A percentile compares a stretch with the other conserved stretches of the same genome.
Evolutionary conservation across 768 basidiomycete genomes (phyloP).

Genomic region (Trametes cingulata): DNA sequence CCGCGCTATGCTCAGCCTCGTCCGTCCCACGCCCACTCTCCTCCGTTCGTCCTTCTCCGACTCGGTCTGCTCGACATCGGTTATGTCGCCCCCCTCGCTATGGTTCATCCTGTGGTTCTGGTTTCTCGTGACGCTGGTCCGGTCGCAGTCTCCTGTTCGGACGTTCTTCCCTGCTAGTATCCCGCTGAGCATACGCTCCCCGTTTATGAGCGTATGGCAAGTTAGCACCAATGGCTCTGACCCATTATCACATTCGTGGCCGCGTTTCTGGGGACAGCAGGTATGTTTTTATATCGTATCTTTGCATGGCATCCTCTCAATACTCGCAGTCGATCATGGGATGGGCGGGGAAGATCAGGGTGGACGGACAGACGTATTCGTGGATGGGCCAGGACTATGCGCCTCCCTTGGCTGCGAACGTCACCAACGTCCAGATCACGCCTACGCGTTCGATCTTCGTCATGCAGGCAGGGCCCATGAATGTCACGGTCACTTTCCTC

Average conservation of each 20-base stretch:
- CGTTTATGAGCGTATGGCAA: conserved; percentile 29
- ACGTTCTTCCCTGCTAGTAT: conserved; percentile 25
- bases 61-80: neutral
- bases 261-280: conserved; percentile 19
- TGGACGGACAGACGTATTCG: conserved; percentile 22
- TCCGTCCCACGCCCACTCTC: neutral
- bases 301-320: neutral
- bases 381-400: conserved; percentile 18
- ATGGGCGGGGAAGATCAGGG: conserved; percentile 24
- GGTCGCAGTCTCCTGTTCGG: conserved; percentile 8
- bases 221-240: neutral
- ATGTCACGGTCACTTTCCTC: conserved; percentile 39
- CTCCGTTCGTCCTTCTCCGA: neutral
- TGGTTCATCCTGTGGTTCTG: conserved; percentile 1
- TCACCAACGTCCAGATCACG: conserved; percentile 32
- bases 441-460: conserved; percentile 38
- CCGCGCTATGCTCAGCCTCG: neutral
- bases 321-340: conserved; percentile 10
- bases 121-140: neutral
- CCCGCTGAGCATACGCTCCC: conserved; percentile 31
- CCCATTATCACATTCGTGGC: conserved; percentile 18
- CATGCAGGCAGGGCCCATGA: conserved; percentile 37
- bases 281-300: neutral
- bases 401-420: conserved; percentile 9
- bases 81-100: neutral